Evolutionary conservation across 345 rosid species (phyloP).

Genomic region (Geranium brycei): DNA sequence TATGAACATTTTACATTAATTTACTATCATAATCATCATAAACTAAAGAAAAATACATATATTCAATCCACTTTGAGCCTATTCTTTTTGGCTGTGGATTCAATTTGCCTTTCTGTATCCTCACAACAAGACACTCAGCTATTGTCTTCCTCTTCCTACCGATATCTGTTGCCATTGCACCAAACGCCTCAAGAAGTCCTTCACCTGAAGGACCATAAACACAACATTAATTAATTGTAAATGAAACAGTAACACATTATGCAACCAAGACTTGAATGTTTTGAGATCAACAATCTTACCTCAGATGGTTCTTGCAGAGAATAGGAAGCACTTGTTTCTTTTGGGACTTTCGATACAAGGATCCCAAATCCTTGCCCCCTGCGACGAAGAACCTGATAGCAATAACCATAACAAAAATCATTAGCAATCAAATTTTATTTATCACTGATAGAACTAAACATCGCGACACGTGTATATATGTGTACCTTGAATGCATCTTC

Average conservation of each 20-base stretch:
- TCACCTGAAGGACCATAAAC: slow-evolving; percentile 36
- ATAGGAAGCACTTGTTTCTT: slow-evolving; percentile 82
- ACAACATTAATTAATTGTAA: background rate
- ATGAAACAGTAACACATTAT: background rate
- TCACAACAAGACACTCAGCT: background rate
- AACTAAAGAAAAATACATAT: slow-evolving; percentile 12
- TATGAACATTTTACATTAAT: background rate
- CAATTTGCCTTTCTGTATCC: background rate
- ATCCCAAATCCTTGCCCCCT: slow-evolving; percentile 82
- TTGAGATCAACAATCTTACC: slow-evolving; percentile 19
- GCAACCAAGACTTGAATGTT: background rate
- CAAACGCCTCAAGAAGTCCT: slow-evolving; percentile 47
- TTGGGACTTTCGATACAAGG: slow-evolving; percentile 74
- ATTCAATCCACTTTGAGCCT: slow-evolving; percentile 7
- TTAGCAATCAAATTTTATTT: too few species aligned
- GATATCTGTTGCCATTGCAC: slow-evolving; percentile 49
- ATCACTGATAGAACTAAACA: too few species aligned
- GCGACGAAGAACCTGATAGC: slow-evolving; percentile 31
- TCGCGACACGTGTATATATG: too few species aligned
- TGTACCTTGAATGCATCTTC: slow-evolving; percentile 77
- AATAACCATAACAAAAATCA: too few species aligned
- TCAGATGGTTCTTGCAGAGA: slow-evolving; percentile 79
- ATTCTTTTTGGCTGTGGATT: slow-evolving; percentile 3
- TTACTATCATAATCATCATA: background rate
- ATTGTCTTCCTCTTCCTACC: slow-evolving; percentile 2